Percentiles rank a stretch among this genome's conserved stretches.
These are phyloP conservation scores for Yamadazyma blattariae DNA, from an alignment of 1,139 yeast species.

Conservation along the genomic window DNA sequence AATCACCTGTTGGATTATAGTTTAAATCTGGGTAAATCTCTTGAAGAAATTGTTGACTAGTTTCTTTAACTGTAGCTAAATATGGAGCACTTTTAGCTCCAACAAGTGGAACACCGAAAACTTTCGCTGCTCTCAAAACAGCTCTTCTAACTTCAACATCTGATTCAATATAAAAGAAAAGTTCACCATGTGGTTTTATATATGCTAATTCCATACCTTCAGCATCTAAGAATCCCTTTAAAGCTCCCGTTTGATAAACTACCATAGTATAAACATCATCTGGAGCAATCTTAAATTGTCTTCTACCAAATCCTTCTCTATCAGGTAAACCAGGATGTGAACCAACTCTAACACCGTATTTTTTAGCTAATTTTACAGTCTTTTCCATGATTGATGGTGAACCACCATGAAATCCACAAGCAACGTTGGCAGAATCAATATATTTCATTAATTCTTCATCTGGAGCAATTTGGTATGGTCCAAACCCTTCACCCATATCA, in stretches of 20 bases:
- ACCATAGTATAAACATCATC: constrained; percentile 33
- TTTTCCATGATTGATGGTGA: constrained; percentile 30
- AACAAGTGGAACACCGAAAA: constrained; percentile 59
- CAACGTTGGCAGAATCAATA: constrained; percentile 37
- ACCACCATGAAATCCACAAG: constrained; percentile 41
- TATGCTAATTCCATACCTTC: constrained; percentile 30
- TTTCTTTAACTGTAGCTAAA: constrained; percentile 64
- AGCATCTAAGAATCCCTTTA: constrained; percentile 32
- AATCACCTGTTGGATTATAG: constrained; percentile 26
- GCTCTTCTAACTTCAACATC: constrained; percentile 33
- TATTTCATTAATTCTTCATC: constrained; percentile 37
- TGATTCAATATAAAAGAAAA: constrained; percentile 32
- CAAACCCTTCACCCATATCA: constrained; percentile 41
- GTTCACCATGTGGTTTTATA: constrained; percentile 37
- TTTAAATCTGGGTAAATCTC: constrained; percentile 35
- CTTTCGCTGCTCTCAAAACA: constrained; percentile 32
- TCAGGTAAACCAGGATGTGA: constrained; percentile 41
- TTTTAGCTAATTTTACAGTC: constrained; percentile 31
- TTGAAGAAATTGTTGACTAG: constrained; percentile 45
- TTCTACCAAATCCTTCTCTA: constrained; percentile 34
- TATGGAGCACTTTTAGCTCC: constrained; percentile 76
- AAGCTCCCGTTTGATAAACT: constrained; percentile 37
- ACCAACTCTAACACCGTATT: constrained; percentile 29
- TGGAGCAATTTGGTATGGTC: constrained; percentile 36
- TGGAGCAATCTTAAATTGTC: constrained; percentile 29